Evolutionary conservation across 106 monocot genomes (phyloP).

Genomic region (Hemerocallis citrina): DNA sequence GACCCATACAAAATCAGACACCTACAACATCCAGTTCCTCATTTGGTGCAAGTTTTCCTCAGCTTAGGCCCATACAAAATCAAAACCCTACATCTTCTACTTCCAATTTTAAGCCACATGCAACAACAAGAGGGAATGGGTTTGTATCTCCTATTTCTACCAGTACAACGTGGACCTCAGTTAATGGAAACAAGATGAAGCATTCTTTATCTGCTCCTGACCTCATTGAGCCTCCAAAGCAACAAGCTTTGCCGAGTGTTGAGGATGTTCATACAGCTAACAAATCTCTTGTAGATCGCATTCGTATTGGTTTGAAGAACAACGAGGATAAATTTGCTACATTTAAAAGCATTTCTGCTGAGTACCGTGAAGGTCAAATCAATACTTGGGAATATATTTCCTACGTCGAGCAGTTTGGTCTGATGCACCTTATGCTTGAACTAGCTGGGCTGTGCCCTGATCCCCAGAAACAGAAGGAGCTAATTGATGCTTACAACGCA

Average conservation of each 20-base stretch:
- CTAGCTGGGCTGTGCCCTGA: conserved; percentile 89
- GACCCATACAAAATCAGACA: neutral
- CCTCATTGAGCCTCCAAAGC: conserved; percentile 16
- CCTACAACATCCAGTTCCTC: conserved; percentile 2
- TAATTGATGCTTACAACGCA: conserved; percentile 55
- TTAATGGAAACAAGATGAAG: conserved; percentile 22
- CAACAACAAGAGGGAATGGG: conserved; percentile 21
- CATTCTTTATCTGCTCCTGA: conserved; percentile 63
- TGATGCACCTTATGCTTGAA: conserved; percentile 70
- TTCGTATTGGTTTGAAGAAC: conserved; percentile 38
- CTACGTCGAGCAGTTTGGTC: conserved; percentile 85
- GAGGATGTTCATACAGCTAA: conserved; percentile 59
- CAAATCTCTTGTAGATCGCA: conserved; percentile 69
- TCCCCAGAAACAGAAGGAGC: conserved; percentile 63
- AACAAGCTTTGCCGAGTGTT: conserved; percentile 9
- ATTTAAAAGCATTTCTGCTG: conserved; percentile 68
- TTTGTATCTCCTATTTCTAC: conserved; percentile 18
- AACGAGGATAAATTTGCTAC: conserved; percentile 67
- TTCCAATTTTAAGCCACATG: no score
- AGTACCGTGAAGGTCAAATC: conserved; percentile 57
- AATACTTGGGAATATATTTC: conserved; percentile 67
- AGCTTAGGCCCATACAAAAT: conserved; percentile 11
- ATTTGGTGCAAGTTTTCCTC: no score
- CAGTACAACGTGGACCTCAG: conserved; percentile 22
- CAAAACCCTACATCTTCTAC: conserved; percentile 4